Conservation (phyloP, 371 early-diverging fungal genomes). For the Smittium mucronatum region DNA sequence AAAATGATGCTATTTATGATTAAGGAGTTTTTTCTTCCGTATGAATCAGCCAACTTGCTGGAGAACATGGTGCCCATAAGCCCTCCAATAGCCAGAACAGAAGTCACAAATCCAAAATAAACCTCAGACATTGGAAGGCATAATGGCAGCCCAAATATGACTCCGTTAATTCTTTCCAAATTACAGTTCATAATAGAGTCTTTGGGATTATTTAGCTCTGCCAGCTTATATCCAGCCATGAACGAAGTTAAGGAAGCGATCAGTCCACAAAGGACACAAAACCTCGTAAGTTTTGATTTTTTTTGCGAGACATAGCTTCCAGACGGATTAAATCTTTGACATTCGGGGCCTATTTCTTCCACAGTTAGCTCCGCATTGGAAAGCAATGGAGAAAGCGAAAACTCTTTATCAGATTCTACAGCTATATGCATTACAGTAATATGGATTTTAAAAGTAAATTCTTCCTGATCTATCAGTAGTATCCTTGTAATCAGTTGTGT, state of each 20-base stretch:
- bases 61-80: slow-evolving; percentile 64
- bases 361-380: no score
- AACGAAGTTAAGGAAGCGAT: slow-evolving; percentile 38
- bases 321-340: background rate
- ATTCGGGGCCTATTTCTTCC: background rate
- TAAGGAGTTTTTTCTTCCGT: slow-evolving; percentile 58
- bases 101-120: slow-evolving; percentile 53
- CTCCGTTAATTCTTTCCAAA: background rate
- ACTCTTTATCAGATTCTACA: no score
- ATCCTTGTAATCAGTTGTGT: no score
- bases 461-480: no score
- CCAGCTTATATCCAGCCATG: slow-evolving; percentile 71
- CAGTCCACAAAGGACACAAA: slow-evolving; percentile 4
- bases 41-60: slow-evolving; percentile 47
- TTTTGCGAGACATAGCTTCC: no score
- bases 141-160: slow-evolving; percentile 34
- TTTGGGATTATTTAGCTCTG: slow-evolving; percentile 66
- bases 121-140: slow-evolving; percentile 75
- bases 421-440: no score
- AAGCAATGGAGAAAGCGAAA: no score
- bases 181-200: slow-evolving; percentile 7
- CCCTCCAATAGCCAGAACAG: slow-evolving; percentile 65
- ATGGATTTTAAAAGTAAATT: no score
- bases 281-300: background rate
- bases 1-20: slow-evolving; percentile 49